These are phyloP conservation scores for Tritrichomonas foetus DNA, from an alignment of 208 protist species.

Conservation along the genomic window DNA sequence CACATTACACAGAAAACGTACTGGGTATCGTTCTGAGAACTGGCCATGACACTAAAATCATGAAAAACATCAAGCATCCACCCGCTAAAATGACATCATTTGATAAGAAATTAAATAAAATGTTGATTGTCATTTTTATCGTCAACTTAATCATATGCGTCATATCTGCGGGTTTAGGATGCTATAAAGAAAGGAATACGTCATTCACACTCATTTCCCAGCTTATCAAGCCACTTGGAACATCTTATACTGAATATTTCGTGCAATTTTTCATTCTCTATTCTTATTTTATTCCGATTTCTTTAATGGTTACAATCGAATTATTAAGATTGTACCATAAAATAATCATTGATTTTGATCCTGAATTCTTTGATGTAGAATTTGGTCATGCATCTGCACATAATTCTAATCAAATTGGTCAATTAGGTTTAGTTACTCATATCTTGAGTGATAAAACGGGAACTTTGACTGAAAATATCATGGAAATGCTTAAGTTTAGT, in stretches of 20 bases:
- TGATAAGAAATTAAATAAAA: background rate
- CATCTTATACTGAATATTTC: background rate
- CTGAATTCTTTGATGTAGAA: background rate
- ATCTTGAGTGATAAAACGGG: conserved; percentile 96
- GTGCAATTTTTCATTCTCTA: conserved; percentile 46
- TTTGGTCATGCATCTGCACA: background rate
- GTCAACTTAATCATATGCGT: background rate
- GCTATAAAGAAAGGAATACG: background rate
- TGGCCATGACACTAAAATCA: conserved; percentile 47
- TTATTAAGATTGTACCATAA: conserved; percentile 42
- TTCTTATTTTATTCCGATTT: conserved; percentile 50
- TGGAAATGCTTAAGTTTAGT: background rate
- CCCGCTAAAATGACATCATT: background rate
- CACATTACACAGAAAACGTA: background rate
- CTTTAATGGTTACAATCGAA: conserved; percentile 52
- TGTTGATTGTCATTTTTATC: background rate
- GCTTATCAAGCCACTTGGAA: background rate
- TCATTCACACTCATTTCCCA: background rate
- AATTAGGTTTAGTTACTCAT: conserved; percentile 90
- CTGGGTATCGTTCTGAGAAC: background rate
- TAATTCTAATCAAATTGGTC: conserved; percentile 80
- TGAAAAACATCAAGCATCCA: background rate
- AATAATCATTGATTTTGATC: conserved; percentile 3
- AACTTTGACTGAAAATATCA: conserved; percentile 77
- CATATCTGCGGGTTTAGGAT: background rate